Percentiles rank a stretch among this genome's conserved stretches.
These are phyloP conservation scores for Lophiostoma macrostomum DNA, from an alignment of 495 filamentous ascomycete genomes.

Conservation along the genomic window DNA sequence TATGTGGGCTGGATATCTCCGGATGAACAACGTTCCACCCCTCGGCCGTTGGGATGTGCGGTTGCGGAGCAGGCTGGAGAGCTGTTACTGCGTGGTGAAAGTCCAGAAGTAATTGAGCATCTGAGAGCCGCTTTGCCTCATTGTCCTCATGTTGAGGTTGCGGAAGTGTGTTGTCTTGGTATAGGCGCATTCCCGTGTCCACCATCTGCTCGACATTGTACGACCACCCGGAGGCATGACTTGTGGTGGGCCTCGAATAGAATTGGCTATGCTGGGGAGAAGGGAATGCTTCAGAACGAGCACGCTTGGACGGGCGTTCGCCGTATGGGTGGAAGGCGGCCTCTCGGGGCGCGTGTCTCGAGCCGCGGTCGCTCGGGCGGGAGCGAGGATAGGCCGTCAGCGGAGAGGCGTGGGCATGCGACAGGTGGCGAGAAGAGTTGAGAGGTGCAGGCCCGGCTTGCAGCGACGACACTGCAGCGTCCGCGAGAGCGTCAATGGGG, in stretches of 20 bases:
- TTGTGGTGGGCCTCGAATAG: constrained; percentile 45
- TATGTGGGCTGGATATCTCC: not conserved
- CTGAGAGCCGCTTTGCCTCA: constrained; percentile 22
- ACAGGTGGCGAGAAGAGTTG: constrained; percentile 4
- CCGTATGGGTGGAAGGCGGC: constrained; percentile 26
- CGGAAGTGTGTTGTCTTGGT: constrained; percentile 17
- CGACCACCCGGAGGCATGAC: constrained; percentile 39
- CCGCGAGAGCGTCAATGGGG: constrained; percentile 39
- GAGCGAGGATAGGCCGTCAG: constrained; percentile 1
- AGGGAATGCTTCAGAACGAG: constrained; percentile 55
- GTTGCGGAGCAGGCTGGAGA: not conserved
- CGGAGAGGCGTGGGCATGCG: constrained; percentile 5
- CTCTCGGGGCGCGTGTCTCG: constrained; percentile 21
- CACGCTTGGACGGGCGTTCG: constrained; percentile 59
- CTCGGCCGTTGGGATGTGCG: not conserved
- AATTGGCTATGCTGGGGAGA: constrained; percentile 47
- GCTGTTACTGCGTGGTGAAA: constrained; percentile 18
- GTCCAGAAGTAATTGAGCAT: constrained; percentile 30
- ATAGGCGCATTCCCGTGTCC: constrained; percentile 26
- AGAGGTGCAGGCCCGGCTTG: constrained; percentile 32
- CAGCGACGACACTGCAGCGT: constrained; percentile 34
- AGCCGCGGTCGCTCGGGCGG: constrained; percentile 8
- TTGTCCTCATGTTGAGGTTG: constrained; percentile 7
- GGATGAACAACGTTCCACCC: constrained; percentile 13
- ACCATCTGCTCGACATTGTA: constrained; percentile 37